phyloP scores from a whole-genome alignment of 495 filamentous ascomycete species.

The Podospora didyma region DNA sequence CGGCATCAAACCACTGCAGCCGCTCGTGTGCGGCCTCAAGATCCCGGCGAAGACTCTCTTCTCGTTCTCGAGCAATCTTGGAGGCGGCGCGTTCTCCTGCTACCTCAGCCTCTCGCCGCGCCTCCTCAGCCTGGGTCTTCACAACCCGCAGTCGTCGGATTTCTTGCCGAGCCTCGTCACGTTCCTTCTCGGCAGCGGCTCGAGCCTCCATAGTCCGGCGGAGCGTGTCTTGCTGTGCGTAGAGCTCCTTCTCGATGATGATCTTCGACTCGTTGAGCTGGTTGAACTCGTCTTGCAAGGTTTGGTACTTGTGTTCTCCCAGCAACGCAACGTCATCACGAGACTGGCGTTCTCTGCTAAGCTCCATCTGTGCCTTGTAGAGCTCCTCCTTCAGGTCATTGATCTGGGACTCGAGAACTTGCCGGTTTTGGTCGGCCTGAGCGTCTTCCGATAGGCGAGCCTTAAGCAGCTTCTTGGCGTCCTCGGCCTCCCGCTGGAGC shows the following conservation, averaged over 20 bases:
- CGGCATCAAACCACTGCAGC: slow-evolving; percentile 68
- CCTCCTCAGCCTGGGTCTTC: slow-evolving; percentile 78
- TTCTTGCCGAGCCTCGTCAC: slow-evolving; percentile 83
- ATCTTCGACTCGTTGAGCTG: slow-evolving; percentile 93
- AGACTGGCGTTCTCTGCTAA: slow-evolving; percentile 91
- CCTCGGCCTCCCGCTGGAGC: slow-evolving; percentile 81
- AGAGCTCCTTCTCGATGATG: slow-evolving; percentile 96
- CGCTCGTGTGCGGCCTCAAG: slow-evolving; percentile 67
- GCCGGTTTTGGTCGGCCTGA: slow-evolving; percentile 78
- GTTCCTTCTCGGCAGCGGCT: slow-evolving; percentile 72
- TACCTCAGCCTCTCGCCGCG: slow-evolving; percentile 75
- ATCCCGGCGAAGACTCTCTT: slow-evolving; percentile 71
- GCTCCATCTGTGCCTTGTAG: slow-evolving; percentile 78
- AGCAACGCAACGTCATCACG: slow-evolving; percentile 92
- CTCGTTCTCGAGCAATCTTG: slow-evolving; percentile 74
- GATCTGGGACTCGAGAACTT: slow-evolving; percentile 82
- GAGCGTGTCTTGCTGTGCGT: slow-evolving; percentile 91
- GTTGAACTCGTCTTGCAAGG: slow-evolving; percentile 78
- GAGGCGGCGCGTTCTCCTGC: slow-evolving; percentile 75
- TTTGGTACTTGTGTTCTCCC: slow-evolving; percentile 78
- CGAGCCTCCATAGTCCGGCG: slow-evolving; percentile 82
- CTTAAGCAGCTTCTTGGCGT: slow-evolving; percentile 81
- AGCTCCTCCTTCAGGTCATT: slow-evolving; percentile 81
- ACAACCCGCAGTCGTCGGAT: slow-evolving; percentile 76
- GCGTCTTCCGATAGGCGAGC: slow-evolving; percentile 86